Evolutionary conservation across 2,329 filamentous ascomycete genomes (phyloP).

Genomic region (Aspergillus udagawae): DNA sequence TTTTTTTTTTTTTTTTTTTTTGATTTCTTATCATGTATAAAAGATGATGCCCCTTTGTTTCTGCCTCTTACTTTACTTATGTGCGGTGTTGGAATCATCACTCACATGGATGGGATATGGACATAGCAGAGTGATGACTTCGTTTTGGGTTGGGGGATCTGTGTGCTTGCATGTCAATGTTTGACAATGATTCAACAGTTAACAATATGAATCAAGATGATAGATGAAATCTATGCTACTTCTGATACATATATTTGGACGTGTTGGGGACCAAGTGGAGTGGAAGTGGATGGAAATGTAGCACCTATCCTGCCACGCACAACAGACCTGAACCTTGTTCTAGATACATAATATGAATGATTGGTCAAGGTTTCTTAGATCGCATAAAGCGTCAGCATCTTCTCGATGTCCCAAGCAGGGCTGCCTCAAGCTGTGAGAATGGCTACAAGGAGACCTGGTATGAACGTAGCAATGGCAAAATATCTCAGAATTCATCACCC

Average conservation of each 20-base stretch:
- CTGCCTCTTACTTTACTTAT: neutral
- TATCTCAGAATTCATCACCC: too few species aligned
- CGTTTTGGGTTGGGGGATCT: neutral
- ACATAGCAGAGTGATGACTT: neutral
- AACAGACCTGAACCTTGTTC: neutral
- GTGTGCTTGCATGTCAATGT: neutral
- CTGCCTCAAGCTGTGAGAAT: too few species aligned
- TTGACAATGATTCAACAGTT: neutral
- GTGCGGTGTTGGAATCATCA: neutral
- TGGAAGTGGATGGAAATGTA: neutral
- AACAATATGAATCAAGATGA: neutral
- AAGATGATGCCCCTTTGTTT: slow-evolving; percentile 4
- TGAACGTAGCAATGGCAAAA: too few species aligned
- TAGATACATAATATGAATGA: neutral
- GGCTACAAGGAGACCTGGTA: too few species aligned
- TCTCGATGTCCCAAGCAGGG: too few species aligned
- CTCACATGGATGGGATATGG: neutral
- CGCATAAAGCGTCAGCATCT: too few species aligned
- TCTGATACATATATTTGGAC: neutral
- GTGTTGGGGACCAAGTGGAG: neutral
- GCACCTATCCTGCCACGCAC: neutral
- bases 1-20: neutral
- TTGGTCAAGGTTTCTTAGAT: neutral
- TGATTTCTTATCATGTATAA: slow-evolving; percentile 11
- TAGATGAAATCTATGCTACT: neutral